phyloP scores from a whole-genome alignment of 73 alveolate species.

The Paramecium caudatum region DNA sequence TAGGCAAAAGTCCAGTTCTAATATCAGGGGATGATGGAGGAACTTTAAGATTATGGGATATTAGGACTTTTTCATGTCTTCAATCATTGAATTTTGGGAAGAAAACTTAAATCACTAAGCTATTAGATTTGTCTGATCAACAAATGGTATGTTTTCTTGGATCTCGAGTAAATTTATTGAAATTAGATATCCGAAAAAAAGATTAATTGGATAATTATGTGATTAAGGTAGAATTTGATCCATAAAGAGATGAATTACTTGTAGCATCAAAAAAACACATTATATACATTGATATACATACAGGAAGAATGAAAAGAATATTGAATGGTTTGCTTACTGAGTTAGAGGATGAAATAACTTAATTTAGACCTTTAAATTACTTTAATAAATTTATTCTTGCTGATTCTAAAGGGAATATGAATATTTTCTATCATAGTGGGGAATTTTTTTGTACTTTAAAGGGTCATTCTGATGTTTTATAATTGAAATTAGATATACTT shows the following conservation, averaged over 20 bases:
- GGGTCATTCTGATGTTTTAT: slow-evolving; percentile 68
- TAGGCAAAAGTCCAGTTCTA: slow-evolving; percentile 72
- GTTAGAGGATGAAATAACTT: slow-evolving; percentile 75
- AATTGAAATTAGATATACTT: slow-evolving; percentile 66
- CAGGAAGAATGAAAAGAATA: slow-evolving; percentile 72
- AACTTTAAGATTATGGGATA: slow-evolving; percentile 75
- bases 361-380: slow-evolving; percentile 56
- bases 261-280: slow-evolving; percentile 72
- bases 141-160: slow-evolving; percentile 63
- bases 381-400: slow-evolving; percentile 67
- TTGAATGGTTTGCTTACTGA: slow-evolving; percentile 68
- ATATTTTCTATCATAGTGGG: slow-evolving; percentile 60
- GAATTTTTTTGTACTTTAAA: slow-evolving; percentile 24
- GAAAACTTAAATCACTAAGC: slow-evolving; percentile 63
- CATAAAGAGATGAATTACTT: slow-evolving; percentile 50
- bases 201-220: slow-evolving; percentile 28
- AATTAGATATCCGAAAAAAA: slow-evolving; percentile 68
- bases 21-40: slow-evolving; percentile 76
- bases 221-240: slow-evolving; percentile 67
- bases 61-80: slow-evolving; percentile 68
- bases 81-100: slow-evolving; percentile 70
- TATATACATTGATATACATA: slow-evolving; percentile 64
- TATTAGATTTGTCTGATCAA: slow-evolving; percentile 53
- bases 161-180: slow-evolving; percentile 63
- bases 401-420: slow-evolving; percentile 32